phyloP scores from a whole-genome alignment of 805 yeast genomes.

The Candida khao-thaluensis region DNA sequence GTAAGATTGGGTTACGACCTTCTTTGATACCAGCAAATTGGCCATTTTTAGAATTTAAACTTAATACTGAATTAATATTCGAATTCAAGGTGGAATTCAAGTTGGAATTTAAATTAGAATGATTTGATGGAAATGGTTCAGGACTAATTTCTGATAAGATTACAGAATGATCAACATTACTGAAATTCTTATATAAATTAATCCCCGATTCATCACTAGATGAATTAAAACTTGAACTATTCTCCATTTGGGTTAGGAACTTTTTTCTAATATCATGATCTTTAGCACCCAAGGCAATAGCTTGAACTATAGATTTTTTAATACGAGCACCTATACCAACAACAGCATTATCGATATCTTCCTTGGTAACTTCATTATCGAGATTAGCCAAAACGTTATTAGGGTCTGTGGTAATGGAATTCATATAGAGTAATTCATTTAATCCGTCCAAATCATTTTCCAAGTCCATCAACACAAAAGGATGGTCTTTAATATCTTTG shows the following conservation, averaged over 20 bases:
- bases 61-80: slow-evolving; percentile 6
- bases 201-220: slow-evolving; percentile 31
- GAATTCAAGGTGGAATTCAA: slow-evolving; percentile 14
- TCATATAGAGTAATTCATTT: slow-evolving; percentile 36
- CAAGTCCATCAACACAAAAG: slow-evolving; percentile 51
- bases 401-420: slow-evolving; percentile 12
- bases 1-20: slow-evolving; percentile 27
- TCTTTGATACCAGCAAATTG: slow-evolving; percentile 29
- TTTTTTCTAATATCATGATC: slow-evolving; percentile 23
- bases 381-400: slow-evolving; percentile 6
- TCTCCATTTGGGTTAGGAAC: slow-evolving; percentile 25
- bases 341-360: slow-evolving; percentile 75
- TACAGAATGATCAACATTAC: slow-evolving; percentile 23
- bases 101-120: slow-evolving; percentile 8
- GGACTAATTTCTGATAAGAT: slow-evolving; percentile 29
- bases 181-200: slow-evolving; percentile 3
- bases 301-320: slow-evolving; percentile 49
- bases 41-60: slow-evolving; percentile 3
- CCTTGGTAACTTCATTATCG: slow-evolving; percentile 45
- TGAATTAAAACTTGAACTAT: slow-evolving; percentile 20
- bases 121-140: neutral
- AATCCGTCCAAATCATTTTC: slow-evolving; percentile 35
- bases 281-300: slow-evolving; percentile 30
- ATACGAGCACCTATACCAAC: slow-evolving; percentile 75
- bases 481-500: slow-evolving; percentile 70